Conservation (phyloP, 352 stramenopile genomes). For the Phytophthora citrophthora region DNA sequence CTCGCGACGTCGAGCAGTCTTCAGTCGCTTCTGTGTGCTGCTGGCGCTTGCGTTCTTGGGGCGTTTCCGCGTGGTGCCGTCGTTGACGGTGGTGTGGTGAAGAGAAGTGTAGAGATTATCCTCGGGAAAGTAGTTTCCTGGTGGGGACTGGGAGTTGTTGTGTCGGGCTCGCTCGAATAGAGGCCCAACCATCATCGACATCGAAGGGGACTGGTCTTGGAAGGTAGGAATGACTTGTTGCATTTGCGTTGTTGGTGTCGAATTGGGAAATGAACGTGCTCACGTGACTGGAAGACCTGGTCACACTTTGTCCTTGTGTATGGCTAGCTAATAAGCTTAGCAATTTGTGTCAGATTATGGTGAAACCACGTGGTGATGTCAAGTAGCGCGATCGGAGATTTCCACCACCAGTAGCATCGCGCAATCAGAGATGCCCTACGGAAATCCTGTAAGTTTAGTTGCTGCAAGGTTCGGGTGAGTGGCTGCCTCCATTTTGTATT, state of each 20-base stretch:
- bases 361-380: too few species aligned
- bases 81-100: not conserved
- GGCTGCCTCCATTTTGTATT: too few species aligned
- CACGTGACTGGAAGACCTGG: not conserved
- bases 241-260: not conserved
- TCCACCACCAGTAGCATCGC: too few species aligned
- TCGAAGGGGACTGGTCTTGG: not conserved
- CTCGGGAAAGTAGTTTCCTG: not conserved
- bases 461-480: too few species aligned
- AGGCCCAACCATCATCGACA: constrained; percentile 1
- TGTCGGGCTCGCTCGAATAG: constrained; percentile 3
- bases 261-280: constrained; percentile 6
- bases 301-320: not conserved
- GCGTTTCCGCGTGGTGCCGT: too few species aligned
- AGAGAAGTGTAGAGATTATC: not conserved
- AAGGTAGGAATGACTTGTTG: not conserved
- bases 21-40: not conserved
- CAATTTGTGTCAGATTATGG: too few species aligned
- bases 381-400: too few species aligned
- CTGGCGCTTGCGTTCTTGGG: not conserved
- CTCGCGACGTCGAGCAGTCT: constrained; percentile 13
- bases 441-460: too few species aligned
- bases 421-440: too few species aligned
- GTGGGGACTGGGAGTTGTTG: not conserved
- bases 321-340: too few species aligned